Base-by-base conservation (phyloP, 1,139 yeast genomes). In the Geotrichum armillariae region DNA sequence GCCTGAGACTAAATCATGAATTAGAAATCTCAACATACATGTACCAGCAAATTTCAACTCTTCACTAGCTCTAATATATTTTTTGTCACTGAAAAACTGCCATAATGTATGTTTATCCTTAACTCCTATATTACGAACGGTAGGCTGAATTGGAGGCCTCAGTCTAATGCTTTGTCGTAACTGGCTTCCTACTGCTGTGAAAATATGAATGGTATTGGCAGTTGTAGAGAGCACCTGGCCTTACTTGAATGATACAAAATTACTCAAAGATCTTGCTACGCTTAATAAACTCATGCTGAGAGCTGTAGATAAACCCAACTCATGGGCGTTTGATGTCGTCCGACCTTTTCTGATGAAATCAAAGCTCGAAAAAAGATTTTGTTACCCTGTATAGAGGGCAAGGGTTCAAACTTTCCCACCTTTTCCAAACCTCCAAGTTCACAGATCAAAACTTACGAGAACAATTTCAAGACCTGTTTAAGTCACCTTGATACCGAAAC, bases 21-120 rank as follows among this genome's bases (percentile, higher is more conserved):
- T 21, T 21, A 27, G 21, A n/a, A n/a, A 8, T 21, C 25, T 22
- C 20, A 12, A 36, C 8, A 37, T 33, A n/a, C n/a, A 52, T 53
- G 40, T 40, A 45, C 54, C 54, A 27, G 73, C 67, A 52, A 77
- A 76, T 47, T 74, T 74, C 37, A 89, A 63, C 20, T 85, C 91
- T 3, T 74, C 78, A 1, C 76, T 66, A 1, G 74, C 68, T 59
- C 97, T 77, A 56, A 85, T 71, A 57, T 82, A 80, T 59, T 76
- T 72, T 52, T 64, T 60, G 54, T 79, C 75, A 42, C 83, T 76
- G 72, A 93, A 93, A 67, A 93, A 93, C 61, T 87, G 94, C 97
- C 97, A 93, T 58, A 93, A 75, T 34, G 99, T 98, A 69, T 93
- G 99, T 65, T 86, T 86, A 12, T 85, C 94, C 20, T 83, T 78